Conservation (phyloP, 2,329 filamentous ascomycete species). For the Xylariaceae sp. region DNA sequence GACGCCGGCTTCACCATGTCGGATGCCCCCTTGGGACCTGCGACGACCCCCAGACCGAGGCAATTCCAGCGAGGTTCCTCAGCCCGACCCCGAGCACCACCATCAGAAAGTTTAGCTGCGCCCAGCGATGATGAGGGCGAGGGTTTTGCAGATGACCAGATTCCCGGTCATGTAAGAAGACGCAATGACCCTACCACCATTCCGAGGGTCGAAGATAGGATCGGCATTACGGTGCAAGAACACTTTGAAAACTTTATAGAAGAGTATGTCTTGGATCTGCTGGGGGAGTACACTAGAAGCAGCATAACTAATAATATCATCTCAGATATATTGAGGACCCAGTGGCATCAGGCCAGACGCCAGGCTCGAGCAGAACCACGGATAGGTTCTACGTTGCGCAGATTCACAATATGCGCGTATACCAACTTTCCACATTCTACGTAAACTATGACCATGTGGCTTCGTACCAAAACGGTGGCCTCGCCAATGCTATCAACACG, state of each 20-base stretch:
- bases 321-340: conserved; percentile 72
- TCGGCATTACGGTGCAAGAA: conserved; percentile 75
- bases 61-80: conserved; percentile 58
- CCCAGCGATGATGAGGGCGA: conserved; percentile 68
- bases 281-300: neutral
- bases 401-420: conserved; percentile 77
- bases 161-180: conserved; percentile 57
- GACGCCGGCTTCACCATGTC: conserved; percentile 65
- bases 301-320: neutral
- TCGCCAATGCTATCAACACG: conserved; percentile 85
- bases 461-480: conserved; percentile 75
- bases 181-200: conserved; percentile 59
- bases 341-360: conserved; percentile 65
- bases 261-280: conserved; percentile 57
- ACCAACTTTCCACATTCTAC: conserved; percentile 83
- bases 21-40: conserved; percentile 55
- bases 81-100: conserved; percentile 63
- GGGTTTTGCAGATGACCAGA: conserved; percentile 69
- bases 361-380: conserved; percentile 71
- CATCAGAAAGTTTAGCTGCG: conserved; percentile 66
- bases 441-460: conserved; percentile 87
- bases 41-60: conserved; percentile 52
- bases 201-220: conserved; percentile 76
- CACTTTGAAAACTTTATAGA: conserved; percentile 84
- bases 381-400: conserved; percentile 87